These are phyloP conservation scores for Amanita polypyramis DNA, from an alignment of 768 basidiomycete species.

Conservation along the genomic window DNA sequence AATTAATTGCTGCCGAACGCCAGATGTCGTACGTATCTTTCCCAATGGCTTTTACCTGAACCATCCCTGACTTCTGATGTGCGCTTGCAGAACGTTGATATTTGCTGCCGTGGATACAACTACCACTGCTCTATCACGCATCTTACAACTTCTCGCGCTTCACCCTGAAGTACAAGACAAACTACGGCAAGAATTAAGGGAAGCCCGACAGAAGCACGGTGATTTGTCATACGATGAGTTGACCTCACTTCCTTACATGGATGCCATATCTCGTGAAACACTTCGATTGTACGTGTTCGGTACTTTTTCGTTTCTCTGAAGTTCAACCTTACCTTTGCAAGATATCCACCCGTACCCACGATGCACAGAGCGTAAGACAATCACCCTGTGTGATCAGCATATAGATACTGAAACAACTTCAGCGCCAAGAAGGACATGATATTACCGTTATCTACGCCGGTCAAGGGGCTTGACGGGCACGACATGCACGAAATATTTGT, in stretches of 20 bases:
- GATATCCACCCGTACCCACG: background rate
- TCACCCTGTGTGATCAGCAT: background rate
- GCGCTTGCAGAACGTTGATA: slow-evolving; percentile 9
- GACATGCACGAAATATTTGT: slow-evolving; percentile 13
- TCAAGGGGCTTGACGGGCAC: slow-evolving; percentile 15
- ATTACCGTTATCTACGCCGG: slow-evolving; percentile 16
- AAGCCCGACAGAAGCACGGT: slow-evolving; percentile 12
- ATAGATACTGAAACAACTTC: background rate
- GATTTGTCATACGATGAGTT: slow-evolving; percentile 14
- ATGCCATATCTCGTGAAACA: slow-evolving; percentile 17
- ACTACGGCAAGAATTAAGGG: slow-evolving; percentile 5
- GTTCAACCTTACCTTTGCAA: background rate
- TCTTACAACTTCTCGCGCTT: slow-evolving; percentile 3
- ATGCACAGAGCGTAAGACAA: background rate
- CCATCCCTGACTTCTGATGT: too few relatives aligned
- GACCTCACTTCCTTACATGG: slow-evolving; percentile 16
- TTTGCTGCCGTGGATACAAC: slow-evolving; percentile 1
- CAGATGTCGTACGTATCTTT: background rate
- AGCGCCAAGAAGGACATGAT: slow-evolving; percentile 11
- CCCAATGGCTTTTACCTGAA: too few relatives aligned
- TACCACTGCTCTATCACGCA: background rate
- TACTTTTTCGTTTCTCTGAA: background rate
- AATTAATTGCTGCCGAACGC: too few relatives aligned
- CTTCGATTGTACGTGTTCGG: slow-evolving; percentile 15
- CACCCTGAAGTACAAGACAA: slow-evolving; percentile 15